A percentile compares a stretch with the other conserved stretches of the same genome.
Conservation (phyloP, 2,329 filamentous ascomycete genomes). For the Erysiphe pulchra region DNA sequence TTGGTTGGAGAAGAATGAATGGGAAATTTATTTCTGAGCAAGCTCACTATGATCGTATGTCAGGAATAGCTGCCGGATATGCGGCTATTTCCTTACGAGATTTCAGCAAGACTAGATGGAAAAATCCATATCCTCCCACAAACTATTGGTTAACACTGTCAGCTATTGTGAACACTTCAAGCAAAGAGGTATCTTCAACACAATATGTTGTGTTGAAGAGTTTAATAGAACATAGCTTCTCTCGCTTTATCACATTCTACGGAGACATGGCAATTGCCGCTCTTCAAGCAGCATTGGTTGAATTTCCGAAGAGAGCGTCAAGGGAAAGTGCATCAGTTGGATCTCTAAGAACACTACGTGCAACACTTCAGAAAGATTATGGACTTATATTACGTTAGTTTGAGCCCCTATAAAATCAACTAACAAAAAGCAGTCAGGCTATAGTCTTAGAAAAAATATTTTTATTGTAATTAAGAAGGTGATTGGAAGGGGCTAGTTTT, state of each 20-base stretch:
- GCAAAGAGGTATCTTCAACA: conserved; percentile 40
- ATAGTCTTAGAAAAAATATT: no score
- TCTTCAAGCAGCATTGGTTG: conserved; percentile 43
- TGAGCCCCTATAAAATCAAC: no score
- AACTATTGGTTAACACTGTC: conserved; percentile 68
- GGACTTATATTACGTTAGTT: background rate
- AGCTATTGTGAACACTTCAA: conserved; percentile 49
- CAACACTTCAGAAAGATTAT: background rate
- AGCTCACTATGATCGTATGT: conserved; percentile 60
- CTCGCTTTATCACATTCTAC: conserved; percentile 57
- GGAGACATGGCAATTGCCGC: conserved; percentile 51
- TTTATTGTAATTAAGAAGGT: no score
- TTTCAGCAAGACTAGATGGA: conserved; percentile 37
- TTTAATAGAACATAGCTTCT: conserved; percentile 41
- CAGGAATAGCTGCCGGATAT: conserved; percentile 60
- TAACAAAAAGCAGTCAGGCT: no score
- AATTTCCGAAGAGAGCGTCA: conserved; percentile 27
- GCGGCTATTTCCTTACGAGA: conserved; percentile 62
- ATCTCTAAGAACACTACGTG: background rate
- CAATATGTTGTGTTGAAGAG: conserved; percentile 44
- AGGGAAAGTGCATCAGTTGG: background rate
- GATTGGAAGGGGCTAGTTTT: no score
- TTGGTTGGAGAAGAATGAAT: conserved; percentile 43
- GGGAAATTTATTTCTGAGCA: conserved; percentile 35
- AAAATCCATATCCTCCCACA: conserved; percentile 52